A percentile compares a stretch with the other conserved stretches of the same genome.
These are phyloP conservation scores for Pharnaceum exiguum DNA, from an alignment of 148 eudicot genomes.

Conservation along the genomic window DNA sequence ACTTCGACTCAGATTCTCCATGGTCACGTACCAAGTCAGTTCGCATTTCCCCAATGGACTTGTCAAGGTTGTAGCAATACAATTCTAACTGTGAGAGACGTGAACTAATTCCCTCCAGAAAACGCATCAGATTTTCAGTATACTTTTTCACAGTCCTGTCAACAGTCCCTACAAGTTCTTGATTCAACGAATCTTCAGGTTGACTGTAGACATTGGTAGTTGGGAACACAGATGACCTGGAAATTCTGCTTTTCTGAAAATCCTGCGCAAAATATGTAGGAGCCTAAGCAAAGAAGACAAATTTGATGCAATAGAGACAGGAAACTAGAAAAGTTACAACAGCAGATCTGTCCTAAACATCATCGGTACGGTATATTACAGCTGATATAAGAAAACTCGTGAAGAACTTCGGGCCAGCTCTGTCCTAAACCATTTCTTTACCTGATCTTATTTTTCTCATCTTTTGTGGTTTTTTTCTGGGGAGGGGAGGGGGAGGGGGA, in stretches of 20 bases:
- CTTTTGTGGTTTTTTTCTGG: too few species aligned
- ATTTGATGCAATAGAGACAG: too few species aligned
- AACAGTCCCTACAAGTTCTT: constrained; percentile 64
- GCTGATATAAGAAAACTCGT: too few species aligned
- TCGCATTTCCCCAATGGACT: constrained; percentile 95
- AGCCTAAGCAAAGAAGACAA: too few species aligned
- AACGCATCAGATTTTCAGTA: constrained; percentile 91
- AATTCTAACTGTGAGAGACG: constrained; percentile 89
- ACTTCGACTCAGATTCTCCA: constrained; percentile 76
- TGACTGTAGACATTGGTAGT: constrained; percentile 53
- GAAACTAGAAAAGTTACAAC: too few species aligned
- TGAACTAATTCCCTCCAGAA: constrained; percentile 96
- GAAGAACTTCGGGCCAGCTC: too few species aligned
- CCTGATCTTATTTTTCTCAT: too few species aligned
- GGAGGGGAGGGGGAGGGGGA: too few species aligned
- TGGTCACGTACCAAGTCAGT: constrained; percentile 82
- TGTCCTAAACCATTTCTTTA: too few species aligned
- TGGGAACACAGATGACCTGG: constrained; percentile 76
- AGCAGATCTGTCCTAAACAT: too few species aligned
- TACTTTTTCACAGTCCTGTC: constrained; percentile 88
- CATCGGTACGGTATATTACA: too few species aligned
- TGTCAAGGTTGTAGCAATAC: constrained; percentile 96
- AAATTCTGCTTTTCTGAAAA: constrained; percentile 86
- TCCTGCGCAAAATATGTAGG: constrained; percentile 66
- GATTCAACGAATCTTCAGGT: constrained; percentile 69